Evolutionary conservation across 2,329 filamentous ascomycete genomes (phyloP).

Genomic region (Fusarium veterinarium): DNA sequence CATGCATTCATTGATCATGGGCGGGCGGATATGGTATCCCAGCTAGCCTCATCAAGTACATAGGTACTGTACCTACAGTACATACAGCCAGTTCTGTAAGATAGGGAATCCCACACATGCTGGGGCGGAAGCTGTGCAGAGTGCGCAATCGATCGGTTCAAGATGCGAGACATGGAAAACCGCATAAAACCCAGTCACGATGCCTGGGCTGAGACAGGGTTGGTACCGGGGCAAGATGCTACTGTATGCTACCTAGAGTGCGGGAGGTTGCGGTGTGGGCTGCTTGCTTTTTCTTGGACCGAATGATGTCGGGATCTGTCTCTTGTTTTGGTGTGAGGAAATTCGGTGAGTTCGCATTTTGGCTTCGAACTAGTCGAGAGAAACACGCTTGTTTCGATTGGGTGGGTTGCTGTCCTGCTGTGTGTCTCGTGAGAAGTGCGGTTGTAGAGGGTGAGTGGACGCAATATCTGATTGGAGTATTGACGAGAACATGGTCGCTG

Average conservation of each 20-base stretch:
- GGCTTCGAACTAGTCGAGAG: conserved; percentile 36
- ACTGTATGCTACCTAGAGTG: conserved; percentile 7
- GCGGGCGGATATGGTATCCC: not conserved
- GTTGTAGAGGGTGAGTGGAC: conserved; percentile 29
- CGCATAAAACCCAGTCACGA: conserved; percentile 40
- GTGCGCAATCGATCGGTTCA: conserved; percentile 43
- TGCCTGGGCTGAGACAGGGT: conserved; percentile 32
- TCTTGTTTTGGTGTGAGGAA: conserved; percentile 10
- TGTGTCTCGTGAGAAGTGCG: conserved; percentile 39
- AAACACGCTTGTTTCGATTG: conserved; percentile 34
- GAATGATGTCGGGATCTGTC: conserved; percentile 36
- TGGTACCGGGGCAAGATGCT: conserved; percentile 11
- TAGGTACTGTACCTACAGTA: not conserved
- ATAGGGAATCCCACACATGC: conserved; percentile 29
- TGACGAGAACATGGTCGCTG: not conserved
- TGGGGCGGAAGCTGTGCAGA: conserved; percentile 31
- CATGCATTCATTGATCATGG: not conserved
- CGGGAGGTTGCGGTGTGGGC: conserved; percentile 37
- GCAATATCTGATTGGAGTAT: conserved; percentile 20
- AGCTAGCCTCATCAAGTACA: conserved; percentile 21
- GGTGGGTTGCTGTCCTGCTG: conserved; percentile 31
- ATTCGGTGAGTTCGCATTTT: conserved; percentile 33
- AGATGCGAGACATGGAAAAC: conserved; percentile 41
- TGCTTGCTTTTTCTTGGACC: conserved; percentile 32
- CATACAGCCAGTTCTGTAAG: not conserved